Conservation (phyloP, 208 protist species). For the Porcisia deanei region DNA sequence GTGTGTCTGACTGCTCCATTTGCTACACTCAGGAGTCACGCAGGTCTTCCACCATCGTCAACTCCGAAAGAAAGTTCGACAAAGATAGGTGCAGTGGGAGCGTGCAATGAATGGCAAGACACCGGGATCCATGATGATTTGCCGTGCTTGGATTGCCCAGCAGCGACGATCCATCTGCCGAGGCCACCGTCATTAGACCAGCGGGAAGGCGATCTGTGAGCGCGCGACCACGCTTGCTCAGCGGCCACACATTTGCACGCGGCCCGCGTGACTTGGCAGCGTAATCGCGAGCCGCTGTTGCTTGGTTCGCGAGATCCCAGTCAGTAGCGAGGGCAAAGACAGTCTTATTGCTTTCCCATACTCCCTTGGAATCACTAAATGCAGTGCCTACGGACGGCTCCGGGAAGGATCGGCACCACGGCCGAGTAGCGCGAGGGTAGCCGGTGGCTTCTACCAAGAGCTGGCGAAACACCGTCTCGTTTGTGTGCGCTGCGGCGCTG, state of each 20-base stretch:
- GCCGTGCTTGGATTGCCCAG: neutral
- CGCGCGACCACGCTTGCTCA: conserved; percentile 60
- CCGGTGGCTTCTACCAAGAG: conserved; percentile 33
- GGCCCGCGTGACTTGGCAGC: conserved; percentile 40
- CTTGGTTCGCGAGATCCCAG: conserved; percentile 39
- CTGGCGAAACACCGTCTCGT: conserved; percentile 33
- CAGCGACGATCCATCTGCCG: conserved; percentile 19
- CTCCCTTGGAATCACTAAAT: neutral
- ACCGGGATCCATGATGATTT: conserved; percentile 23
- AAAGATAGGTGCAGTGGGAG: conserved; percentile 49
- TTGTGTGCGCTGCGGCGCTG: neutral
- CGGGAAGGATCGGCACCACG: conserved; percentile 65
- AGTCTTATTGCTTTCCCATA: neutral
- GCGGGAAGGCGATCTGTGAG: conserved; percentile 69
- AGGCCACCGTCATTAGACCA: conserved; percentile 49
- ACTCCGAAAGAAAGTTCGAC: conserved; percentile 58
- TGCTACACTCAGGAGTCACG: conserved; percentile 4
- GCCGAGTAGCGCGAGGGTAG: conserved; percentile 26
- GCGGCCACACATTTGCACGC: conserved; percentile 43
- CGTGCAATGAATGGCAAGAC: conserved; percentile 73
- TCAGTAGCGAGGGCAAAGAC: conserved; percentile 32
- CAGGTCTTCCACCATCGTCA: conserved; percentile 24
- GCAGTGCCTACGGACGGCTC: conserved; percentile 31
- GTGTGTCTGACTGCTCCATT: neutral
- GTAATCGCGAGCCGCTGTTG: conserved; percentile 29